Evolutionary conservation across 139 green algal species (phyloP), one percentile per base, ranked within the genome.

Genomic region (Mesotaenium endlicherianum): DNA sequence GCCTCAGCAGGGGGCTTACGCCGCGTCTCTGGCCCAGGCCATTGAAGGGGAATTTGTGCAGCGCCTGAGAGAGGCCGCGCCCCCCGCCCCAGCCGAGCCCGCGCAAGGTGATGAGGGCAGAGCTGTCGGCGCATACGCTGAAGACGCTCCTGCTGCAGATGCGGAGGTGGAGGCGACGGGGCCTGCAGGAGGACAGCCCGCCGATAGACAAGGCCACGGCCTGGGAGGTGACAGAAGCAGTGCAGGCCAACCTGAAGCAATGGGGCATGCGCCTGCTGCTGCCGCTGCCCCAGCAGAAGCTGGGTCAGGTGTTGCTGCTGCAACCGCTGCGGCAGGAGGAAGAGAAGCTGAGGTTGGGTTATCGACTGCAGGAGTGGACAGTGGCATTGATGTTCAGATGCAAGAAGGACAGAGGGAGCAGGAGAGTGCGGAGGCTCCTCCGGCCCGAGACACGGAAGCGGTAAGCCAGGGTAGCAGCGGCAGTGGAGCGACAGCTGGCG

Each of bases 41-140:
- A 77, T 86, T 49, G 81, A 87, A 20, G 39, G 42, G 44, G 43
- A 86, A 14, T 85, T 87, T 36, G n/a, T 87, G 40, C n/a, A n/a
- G n/a, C n/a, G n/a, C n/a, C n/a, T n/a, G n/a, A n/a, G n/a, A n/a
- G n/a, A n/a, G n/a, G n/a, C n/a, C n/a, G n/a, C n/a, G n/a, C n/a
- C n/a, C n/a, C n/a, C n/a, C n/a, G n/a, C n/a, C n/a, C n/a, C n/a
- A n/a, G n/a, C n/a, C n/a, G n/a, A n/a, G n/a, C n/a, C n/a, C n/a
- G n/a, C n/a, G n/a, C n/a, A n/a, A n/a, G n/a, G n/a, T n/a, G n/a
- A n/a, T n/a, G n/a, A n/a, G n/a, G n/a, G n/a, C n/a, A n/a, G n/a
- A n/a, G n/a, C n/a, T n/a, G n/a, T n/a, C n/a, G n/a, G n/a, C n/a
- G n/a, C n/a, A n/a, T n/a, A n/a, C n/a, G n/a, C n/a, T n/a, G n/a